Evolutionary conservation across 2,329 filamentous ascomycete genomes (phyloP).

Genomic region (Sporothrix luriei): DNA sequence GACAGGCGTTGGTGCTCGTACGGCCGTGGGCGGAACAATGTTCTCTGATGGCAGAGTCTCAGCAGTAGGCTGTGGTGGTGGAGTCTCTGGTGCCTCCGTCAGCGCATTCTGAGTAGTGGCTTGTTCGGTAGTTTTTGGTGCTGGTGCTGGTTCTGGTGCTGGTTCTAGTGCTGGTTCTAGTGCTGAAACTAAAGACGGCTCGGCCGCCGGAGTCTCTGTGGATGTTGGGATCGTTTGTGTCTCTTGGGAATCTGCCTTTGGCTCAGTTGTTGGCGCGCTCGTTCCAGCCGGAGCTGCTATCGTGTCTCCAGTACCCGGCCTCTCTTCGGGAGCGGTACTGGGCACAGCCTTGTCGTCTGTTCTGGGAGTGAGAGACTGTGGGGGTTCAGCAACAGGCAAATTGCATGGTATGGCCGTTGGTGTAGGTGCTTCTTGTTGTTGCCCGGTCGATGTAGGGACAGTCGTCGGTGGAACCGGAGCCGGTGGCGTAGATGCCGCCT

Average conservation of each 20-base stretch:
- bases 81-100: not conserved
- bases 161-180: not conserved
- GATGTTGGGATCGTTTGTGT: not conserved
- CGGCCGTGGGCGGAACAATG: not conserved
- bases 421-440: not conserved
- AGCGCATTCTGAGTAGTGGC: no score
- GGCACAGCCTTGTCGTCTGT: not conserved
- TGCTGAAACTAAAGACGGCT: not conserved
- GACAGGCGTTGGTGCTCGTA: not conserved
- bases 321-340: not conserved
- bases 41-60: not conserved
- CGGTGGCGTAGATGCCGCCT: not conserved
- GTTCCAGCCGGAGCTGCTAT: not conserved
- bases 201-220: no score
- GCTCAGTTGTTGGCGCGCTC: not conserved
- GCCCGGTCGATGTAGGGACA: not conserved
- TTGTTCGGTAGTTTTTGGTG: not conserved
- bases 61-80: not conserved
- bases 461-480: not conserved
- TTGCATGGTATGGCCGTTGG: not conserved
- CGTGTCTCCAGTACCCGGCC: not conserved
- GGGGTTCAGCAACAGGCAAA: not conserved
- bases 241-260: not conserved
- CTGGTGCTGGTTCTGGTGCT: slow-evolving; percentile 1
- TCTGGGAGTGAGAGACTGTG: not conserved